phyloP scores from a whole-genome alignment of 768 basidiomycete species.

The Russula ochroleuca region DNA sequence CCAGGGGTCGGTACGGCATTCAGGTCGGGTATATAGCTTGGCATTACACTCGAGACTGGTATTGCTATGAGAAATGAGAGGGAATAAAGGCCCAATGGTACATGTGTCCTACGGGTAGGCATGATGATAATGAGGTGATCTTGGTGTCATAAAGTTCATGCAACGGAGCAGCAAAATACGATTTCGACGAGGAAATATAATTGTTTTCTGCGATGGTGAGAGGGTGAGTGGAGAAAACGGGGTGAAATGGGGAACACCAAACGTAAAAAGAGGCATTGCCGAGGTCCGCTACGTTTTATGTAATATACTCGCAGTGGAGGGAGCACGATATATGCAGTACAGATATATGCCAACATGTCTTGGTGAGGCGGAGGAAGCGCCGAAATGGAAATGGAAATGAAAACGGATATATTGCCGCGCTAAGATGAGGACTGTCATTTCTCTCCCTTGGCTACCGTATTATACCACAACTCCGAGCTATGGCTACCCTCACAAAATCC shows the following conservation, averaged over 20 bases:
- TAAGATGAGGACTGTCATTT: not conserved
- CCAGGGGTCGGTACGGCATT: not conserved
- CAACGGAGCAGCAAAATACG: not conserved
- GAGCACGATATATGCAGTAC: not conserved
- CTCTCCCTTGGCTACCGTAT: too few relatives aligned
- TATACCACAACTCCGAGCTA: not conserved
- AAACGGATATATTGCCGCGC: not conserved
- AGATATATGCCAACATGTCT: not conserved
- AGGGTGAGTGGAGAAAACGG: not conserved
- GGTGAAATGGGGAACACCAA: not conserved
- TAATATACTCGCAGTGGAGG: not conserved
- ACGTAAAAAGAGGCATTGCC: not conserved
- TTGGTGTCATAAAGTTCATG: not conserved
- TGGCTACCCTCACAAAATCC: conserved; percentile 27
- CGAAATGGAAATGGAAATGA: not conserved
- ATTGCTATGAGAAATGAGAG: not conserved
- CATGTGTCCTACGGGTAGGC: conserved; percentile 11
- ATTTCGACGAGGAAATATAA: not conserved
- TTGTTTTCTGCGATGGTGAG: not conserved
- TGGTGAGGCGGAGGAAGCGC: not conserved
- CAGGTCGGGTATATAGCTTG: conserved; percentile 12
- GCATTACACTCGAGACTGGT: conserved; percentile 4
- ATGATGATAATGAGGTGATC: not conserved
- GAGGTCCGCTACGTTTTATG: not conserved
- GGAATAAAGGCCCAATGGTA: not conserved